Percentiles rank a stretch among this genome's conserved stretches.
These are phyloP conservation scores for Puccinellia tenuiflora DNA, from an alignment of 176 grass and related monocot genomes.

Conservation along the genomic window DNA sequence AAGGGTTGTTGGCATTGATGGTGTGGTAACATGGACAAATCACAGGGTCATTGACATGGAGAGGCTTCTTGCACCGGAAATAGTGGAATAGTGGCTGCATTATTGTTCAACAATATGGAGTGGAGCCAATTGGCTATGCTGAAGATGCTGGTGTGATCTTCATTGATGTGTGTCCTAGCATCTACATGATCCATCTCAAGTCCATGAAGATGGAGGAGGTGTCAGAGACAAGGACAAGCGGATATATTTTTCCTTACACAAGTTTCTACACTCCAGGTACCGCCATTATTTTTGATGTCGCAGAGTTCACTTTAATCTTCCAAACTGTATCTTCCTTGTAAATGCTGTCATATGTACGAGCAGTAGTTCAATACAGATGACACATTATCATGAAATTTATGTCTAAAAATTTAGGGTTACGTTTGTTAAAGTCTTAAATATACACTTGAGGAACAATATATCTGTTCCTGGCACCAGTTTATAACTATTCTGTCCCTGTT, in stretches of 20 bases:
- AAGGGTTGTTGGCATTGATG: neutral
- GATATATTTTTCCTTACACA: neutral
- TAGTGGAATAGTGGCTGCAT: too few relatives aligned
- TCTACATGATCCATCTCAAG: neutral
- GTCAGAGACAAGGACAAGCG: neutral
- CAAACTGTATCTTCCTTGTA: neutral
- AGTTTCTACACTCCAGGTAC: neutral
- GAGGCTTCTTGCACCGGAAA: neutral
- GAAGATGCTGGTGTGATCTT: neutral
- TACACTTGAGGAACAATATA: neutral
- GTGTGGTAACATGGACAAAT: neutral
- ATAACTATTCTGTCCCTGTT: neutral
- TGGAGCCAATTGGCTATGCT: neutral
- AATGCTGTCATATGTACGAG: neutral
- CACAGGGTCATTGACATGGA: neutral
- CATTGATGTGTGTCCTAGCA: neutral
- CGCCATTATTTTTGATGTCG: neutral
- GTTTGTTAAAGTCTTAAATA: neutral
- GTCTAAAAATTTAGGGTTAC: too few relatives aligned
- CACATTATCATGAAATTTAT: neutral
- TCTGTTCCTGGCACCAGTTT: neutral
- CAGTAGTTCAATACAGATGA: neutral
- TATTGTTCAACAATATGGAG: too few relatives aligned
- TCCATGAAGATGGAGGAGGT: neutral
- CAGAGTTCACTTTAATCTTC: neutral